Base-by-base conservation (phyloP, 169 alveolate genomes). In the Cystoisospora suis region DNA sequence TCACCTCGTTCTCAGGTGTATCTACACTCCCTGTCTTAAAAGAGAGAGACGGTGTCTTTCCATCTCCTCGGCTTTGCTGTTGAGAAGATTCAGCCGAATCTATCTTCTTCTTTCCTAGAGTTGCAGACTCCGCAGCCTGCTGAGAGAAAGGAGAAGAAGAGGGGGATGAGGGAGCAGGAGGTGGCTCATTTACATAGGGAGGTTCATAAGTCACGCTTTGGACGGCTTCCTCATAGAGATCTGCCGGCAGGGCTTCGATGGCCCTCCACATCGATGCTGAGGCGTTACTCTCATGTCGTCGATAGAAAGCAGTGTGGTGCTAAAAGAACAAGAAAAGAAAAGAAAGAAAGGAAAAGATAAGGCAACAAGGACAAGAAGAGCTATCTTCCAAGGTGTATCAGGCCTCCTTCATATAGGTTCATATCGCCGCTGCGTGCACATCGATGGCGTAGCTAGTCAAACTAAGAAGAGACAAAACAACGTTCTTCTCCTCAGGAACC, bases 241-340 rank as follows among this genome's bases (percentile, higher is more conserved):
- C 88, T 0, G 88, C 34, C 23, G 88, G 88, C 7, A 81, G 88
- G 56, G 88, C 70, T 34, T 53, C 75, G 15, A 81, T 44, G 5
- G 88, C 88, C 23, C 75, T n/a, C 58, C 58, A 81, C 75, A 47
- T 47, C 58, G 88, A 0, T 38, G 88, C 88, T 1, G 88, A 44
- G 32, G 88, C 88, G 6, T 46, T 38, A 34, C 83, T 72, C 83
- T 72, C 83, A 4, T 72, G 83, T 29, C 83, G 83, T 2, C 83
- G 46, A 34, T 72, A 72, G 2, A 27, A 72, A 36, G 23, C 83
- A 9, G 83, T 40, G 83, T 72, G 83, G 9, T 38, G 56, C 83
- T 72, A 56, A 49, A 49, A 49, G n/a, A n/a, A 72, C 53, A 72
- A n/a, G n/a, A 34, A 72, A 38, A 72, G 56, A n/a, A 12, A 44